A percentile compares a stretch with the other conserved stretches of the same genome.
Conservation (phyloP, 2,329 filamentous ascomycete species). For the Ceratocystis colombiana region DNA sequence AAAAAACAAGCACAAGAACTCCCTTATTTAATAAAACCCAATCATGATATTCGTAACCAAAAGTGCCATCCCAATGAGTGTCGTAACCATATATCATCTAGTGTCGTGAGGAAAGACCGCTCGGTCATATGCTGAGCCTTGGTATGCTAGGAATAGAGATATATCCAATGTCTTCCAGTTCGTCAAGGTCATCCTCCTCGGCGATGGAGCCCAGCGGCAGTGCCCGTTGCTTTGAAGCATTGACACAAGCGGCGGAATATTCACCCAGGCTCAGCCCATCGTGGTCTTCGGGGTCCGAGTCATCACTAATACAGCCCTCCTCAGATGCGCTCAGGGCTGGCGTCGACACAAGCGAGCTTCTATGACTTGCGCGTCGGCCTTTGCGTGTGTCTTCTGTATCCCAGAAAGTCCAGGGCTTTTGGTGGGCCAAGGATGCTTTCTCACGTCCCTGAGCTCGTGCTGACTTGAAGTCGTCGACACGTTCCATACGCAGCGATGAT, state of each 20-base stretch:
- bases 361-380: background rate
- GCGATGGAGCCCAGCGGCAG: slow-evolving; percentile 11
- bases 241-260: slow-evolving; percentile 1
- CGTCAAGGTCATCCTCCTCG: slow-evolving; percentile 17
- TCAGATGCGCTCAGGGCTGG: background rate
- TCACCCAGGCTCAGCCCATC: slow-evolving; percentile 6
- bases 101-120: background rate
- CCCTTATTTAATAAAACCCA: slow-evolving; percentile 6
- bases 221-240: background rate
- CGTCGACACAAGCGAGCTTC: background rate
- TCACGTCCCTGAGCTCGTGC: slow-evolving; percentile 9
- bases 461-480: slow-evolving; percentile 14
- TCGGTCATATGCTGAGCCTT: background rate
- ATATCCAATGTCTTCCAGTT: slow-evolving; percentile 24
- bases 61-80: background rate
- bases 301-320: slow-evolving; percentile 11
- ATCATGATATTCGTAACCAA: slow-evolving; percentile 19
- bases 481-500: slow-evolving; percentile 16
- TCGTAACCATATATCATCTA: slow-evolving; percentile 10
- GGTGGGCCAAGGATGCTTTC: slow-evolving; percentile 11
- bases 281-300: slow-evolving; percentile 15
- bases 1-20: background rate
- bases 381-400: slow-evolving; percentile 17
- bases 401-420: slow-evolving; percentile 21
- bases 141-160: slow-evolving; percentile 18